Evolutionary conservation across 2,329 filamentous ascomycete species (phyloP).

Genomic region (Verticillium longisporum): DNA sequence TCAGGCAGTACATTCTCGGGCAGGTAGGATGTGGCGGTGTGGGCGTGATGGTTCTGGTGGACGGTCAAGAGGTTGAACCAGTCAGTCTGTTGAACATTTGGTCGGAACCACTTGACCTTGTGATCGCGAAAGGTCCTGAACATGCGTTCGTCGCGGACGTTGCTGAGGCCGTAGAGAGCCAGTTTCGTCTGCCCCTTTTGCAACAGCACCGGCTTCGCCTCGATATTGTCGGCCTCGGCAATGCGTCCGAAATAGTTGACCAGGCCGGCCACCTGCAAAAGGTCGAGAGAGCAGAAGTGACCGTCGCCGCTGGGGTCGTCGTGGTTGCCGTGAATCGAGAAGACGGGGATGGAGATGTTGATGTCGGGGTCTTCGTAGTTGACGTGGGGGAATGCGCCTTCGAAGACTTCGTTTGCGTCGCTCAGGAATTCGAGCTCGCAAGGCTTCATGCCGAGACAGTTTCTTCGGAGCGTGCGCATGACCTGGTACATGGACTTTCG

Average conservation of each 20-base stretch:
- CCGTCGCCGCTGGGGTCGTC: conserved; percentile 97
- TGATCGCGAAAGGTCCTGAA: conserved; percentile 90
- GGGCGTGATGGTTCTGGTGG: conserved; percentile 91
- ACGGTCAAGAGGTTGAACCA: conserved; percentile 97
- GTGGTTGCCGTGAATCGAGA: conserved; percentile 97
- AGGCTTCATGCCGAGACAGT: conserved; percentile 91
- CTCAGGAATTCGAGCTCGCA: conserved; percentile 93
- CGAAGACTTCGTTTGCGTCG: conserved; percentile 86
- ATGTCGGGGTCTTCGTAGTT: conserved; percentile 98
- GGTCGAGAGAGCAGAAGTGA: conserved; percentile 81
- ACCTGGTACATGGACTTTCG: conserved; percentile 95
- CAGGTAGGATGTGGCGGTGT: conserved; percentile 88
- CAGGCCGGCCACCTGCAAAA: conserved; percentile 84
- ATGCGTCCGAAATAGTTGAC: conserved; percentile 95
- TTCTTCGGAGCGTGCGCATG: conserved; percentile 87
- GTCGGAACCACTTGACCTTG: conserved; percentile 89
- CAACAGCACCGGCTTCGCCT: conserved; percentile 82
- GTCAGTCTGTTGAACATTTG: conserved; percentile 69
- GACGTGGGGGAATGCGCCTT: conserved; percentile 83
- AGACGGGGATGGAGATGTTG: conserved; percentile 93
- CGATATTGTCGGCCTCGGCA: conserved; percentile 87
- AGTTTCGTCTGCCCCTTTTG: conserved; percentile 93
- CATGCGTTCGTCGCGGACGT: conserved; percentile 90
- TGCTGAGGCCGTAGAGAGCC: conserved; percentile 89
- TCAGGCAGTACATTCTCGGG: conserved; percentile 89